Conservation (phyloP, 805 yeast genomes). For the Pichia manshurica region DNA sequence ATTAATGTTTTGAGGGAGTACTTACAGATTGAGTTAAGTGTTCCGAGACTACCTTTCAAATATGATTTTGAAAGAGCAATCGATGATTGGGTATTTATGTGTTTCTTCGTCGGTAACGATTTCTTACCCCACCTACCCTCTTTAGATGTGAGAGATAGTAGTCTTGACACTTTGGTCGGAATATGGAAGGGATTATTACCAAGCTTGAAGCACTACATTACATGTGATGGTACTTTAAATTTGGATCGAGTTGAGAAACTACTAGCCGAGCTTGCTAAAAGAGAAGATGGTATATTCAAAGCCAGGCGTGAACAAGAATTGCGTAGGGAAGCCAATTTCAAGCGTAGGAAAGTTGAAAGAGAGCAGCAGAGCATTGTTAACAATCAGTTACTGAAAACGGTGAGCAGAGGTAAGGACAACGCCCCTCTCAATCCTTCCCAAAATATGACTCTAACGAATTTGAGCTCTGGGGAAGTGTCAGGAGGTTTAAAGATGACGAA, state of each 20-base stretch:
- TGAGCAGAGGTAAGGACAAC: conserved; percentile 67
- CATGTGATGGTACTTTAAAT: conserved; percentile 83
- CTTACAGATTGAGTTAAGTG: conserved; percentile 69
- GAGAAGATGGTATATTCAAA: conserved; percentile 75
- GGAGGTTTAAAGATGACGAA: conserved; percentile 59
- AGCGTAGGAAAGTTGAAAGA: conserved; percentile 47
- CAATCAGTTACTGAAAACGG: conserved; percentile 42
- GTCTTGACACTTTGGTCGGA: conserved; percentile 72
- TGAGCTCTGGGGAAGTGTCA: conserved; percentile 63
- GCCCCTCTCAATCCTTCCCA: conserved; percentile 66
- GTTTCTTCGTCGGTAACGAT: conserved; percentile 98
- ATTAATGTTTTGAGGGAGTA: conserved; percentile 84
- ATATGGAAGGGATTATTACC: conserved; percentile 81
- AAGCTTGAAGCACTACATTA: conserved; percentile 64
- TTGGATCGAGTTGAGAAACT: conserved; percentile 70
- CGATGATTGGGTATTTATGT: conserved; percentile 98
- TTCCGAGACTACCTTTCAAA: conserved; percentile 62
- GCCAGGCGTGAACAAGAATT: conserved; percentile 63
- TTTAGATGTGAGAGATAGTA: conserved; percentile 89
- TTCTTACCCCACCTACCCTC: conserved; percentile 95
- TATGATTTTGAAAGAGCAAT: conserved; percentile 92
- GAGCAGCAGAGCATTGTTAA: conserved; percentile 42
- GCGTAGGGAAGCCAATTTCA: conserved; percentile 58
- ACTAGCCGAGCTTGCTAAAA: conserved; percentile 55
- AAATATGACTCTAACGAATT: conserved; percentile 69